A percentile compares a stretch with the other conserved stretches of the same genome.
These are phyloP conservation scores for Prunus salicina DNA, from an alignment of 306 rosid species.

Conservation along the genomic window DNA sequence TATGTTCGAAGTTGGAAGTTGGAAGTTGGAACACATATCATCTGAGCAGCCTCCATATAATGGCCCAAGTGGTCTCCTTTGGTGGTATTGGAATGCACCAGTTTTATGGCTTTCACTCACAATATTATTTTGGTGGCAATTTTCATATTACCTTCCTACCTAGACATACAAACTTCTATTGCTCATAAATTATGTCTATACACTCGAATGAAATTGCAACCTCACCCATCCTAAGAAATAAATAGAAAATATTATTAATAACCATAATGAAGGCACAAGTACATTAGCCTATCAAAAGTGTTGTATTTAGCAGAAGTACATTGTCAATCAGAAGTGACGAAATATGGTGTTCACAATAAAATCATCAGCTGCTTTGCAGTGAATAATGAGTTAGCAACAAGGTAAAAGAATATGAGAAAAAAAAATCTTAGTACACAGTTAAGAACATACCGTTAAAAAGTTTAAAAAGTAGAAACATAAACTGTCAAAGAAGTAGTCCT, in stretches of 20 bases:
- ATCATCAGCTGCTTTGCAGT: not conserved
- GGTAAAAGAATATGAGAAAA: not conserved
- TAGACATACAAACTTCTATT: not conserved
- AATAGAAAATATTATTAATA: not conserved
- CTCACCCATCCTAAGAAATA: not conserved
- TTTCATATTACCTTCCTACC: not conserved
- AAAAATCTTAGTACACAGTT: not conserved
- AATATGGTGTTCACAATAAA: not conserved
- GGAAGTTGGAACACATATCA: not conserved
- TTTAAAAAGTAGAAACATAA: not conserved
- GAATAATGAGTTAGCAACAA: not conserved
- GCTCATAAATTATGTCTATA: not conserved
- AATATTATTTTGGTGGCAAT: not conserved
- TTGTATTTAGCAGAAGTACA: not conserved
- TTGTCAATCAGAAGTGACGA: not conserved
- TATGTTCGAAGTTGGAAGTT: not conserved
- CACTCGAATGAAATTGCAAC: not conserved
- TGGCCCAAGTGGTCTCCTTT: not conserved
- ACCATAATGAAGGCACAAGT: not conserved
- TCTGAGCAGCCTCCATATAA: not conserved
- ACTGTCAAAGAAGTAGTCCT: not conserved
- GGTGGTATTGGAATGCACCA: not conserved
- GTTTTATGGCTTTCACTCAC: not conserved
- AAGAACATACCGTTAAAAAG: not conserved
- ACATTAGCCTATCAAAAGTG: not conserved